Conservation (phyloP, 2,329 filamentous ascomycete species). For the Malbranchea cinnamomea region DNA sequence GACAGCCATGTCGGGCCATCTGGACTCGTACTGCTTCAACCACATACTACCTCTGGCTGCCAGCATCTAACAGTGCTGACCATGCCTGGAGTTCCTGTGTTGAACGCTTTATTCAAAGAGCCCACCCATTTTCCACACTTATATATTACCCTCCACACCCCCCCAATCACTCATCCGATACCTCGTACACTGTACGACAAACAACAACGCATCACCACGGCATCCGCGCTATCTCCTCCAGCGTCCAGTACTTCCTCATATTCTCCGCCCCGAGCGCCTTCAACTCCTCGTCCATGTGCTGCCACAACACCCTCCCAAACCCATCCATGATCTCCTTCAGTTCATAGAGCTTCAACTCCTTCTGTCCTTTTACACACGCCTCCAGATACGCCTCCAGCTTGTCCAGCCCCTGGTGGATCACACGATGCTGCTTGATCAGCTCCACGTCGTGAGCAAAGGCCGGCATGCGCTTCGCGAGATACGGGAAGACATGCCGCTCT, state of each 20-base stretch:
- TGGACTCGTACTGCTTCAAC: too few species aligned
- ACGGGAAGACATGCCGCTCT: constrained; percentile 65
- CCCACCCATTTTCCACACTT: too few species aligned
- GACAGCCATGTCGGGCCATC: too few species aligned
- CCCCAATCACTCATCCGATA: too few species aligned
- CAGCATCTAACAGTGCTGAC: too few species aligned
- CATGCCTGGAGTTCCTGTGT: too few species aligned
- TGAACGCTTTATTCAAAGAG: too few species aligned
- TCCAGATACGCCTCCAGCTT: constrained; percentile 50
- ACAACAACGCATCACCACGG: constrained; percentile 53
- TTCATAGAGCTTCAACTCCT: constrained; percentile 39
- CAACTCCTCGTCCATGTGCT: constrained; percentile 75
- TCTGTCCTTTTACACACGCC: constrained; percentile 47
- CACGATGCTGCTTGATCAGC: constrained; percentile 57
- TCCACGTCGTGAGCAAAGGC: constrained; percentile 54
- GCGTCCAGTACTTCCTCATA: constrained; percentile 70
- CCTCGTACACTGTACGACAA: too few species aligned
- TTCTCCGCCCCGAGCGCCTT: constrained; percentile 64
- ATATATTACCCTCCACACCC: too few species aligned
- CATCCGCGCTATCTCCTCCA: constrained; percentile 57
- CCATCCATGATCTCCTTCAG: constrained; percentile 58
- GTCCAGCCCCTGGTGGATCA: constrained; percentile 66
- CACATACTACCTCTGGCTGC: too few species aligned
- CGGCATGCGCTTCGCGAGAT: constrained; percentile 62
- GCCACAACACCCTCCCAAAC: constrained; percentile 68